Evolutionary conservation across 192 early-diverging fungal species (phyloP), one percentile per base, ranked within the genome.

Genomic region (Cetraspora pellucida): DNA sequence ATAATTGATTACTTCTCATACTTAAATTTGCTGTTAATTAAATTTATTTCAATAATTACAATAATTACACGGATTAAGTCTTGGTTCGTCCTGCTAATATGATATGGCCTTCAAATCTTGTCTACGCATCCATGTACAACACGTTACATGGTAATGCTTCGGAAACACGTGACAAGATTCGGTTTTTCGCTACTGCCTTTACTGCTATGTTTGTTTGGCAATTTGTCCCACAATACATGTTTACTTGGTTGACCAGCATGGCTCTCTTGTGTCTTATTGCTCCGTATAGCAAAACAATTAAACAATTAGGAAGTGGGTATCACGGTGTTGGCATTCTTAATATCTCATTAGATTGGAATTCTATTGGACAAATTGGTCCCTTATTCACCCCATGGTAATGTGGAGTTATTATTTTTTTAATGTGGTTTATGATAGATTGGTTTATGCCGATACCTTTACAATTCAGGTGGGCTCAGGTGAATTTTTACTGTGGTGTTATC

Each of bases 31-130:
- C 10, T 37, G 7, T 6, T 37, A 37, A 37, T 37, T 37, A 37
- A 37, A 37, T 37, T 37, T 37, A 37, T 37, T 1, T 37, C 37
- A 37, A 37, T 37, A 37, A n/a, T n/a, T n/a, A n/a, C n/a, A n/a
- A 37, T 37, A 37, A 2, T 17, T 54, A 0, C 7, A 31, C 11
- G 0, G 25, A 54, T 71, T 43, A 31, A 72, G 70, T 19, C 54
- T 16, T 72, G 1, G 70, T 72, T 72, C 70, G 31, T 1, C 70
- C 70, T 37, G 16, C 28, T 10, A 72, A 57, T 31, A 72, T 72
- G 70, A 43, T 72, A 54, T 99, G 95, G 95, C 96, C 96, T 3
- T 74, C 87, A 3, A 91, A 87, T 43, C 85, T 98, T 43, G 86
- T 87, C 16, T 83, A 83, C 52, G 86, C 84, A 8, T 81, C 85